Evolutionary conservation across 345 rosid species (phyloP).

Genomic region (Adansonia digitata): DNA sequence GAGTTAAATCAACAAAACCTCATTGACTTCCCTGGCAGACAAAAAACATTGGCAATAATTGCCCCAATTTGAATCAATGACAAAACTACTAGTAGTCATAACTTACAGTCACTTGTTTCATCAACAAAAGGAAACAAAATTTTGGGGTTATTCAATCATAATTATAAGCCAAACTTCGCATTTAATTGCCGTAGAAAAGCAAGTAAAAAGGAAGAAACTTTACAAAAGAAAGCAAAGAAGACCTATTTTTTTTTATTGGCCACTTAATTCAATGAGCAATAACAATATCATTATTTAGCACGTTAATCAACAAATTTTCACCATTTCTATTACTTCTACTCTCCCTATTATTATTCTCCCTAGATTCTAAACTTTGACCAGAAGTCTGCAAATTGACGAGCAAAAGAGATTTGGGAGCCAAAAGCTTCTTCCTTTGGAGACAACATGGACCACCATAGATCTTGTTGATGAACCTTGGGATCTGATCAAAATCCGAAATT

Average conservation of each 20-base stretch:
- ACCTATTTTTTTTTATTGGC: background rate
- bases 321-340: conserved; percentile 8
- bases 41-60: background rate
- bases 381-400: conserved; percentile 25
- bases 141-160: background rate
- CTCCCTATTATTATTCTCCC: background rate
- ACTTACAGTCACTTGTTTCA: background rate
- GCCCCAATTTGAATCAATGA: background rate
- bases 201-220: background rate
- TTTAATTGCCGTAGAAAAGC: background rate
- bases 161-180: background rate
- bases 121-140: background rate
- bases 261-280: conserved; percentile 41
- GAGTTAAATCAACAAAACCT: background rate
- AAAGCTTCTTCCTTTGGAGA: conserved; percentile 47
- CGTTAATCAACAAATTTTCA: conserved; percentile 22
- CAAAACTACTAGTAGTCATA: background rate
- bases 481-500: conserved; percentile 27
- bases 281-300: conserved; percentile 33
- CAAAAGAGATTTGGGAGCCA: conserved; percentile 39
- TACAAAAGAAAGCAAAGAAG: background rate
- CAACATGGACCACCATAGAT: conserved; percentile 33
- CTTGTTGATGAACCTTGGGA: conserved; percentile 35
- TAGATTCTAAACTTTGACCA: conserved; percentile 21
- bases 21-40: background rate